phyloP scores from a whole-genome alignment of 768 basidiomycete species.

The Leccinum rimulosum region DNA sequence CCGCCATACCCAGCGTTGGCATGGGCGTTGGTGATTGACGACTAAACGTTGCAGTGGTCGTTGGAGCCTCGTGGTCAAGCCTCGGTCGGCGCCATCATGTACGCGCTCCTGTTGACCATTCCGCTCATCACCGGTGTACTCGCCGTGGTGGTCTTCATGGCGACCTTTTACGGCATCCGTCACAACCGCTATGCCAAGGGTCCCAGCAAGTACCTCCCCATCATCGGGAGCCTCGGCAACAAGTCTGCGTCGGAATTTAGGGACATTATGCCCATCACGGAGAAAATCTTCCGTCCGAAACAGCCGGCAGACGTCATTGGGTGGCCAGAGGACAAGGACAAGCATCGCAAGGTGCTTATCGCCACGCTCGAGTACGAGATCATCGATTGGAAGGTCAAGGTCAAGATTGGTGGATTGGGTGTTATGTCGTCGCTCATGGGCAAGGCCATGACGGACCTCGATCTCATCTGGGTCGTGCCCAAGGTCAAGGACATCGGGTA shows the following conservation, averaged over 20 bases:
- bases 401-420: slow-evolving; percentile 96
- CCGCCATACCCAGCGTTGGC: slow-evolving; percentile 86
- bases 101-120: slow-evolving; percentile 74
- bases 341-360: slow-evolving; percentile 88
- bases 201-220: slow-evolving; percentile 82
- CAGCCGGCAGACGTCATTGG: slow-evolving; percentile 75
- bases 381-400: slow-evolving; percentile 96
- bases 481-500: slow-evolving; percentile 96
- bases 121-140: slow-evolving; percentile 82
- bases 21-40: slow-evolving; percentile 82
- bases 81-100: slow-evolving; percentile 82
- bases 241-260: slow-evolving; percentile 73
- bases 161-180: slow-evolving; percentile 94
- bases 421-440: slow-evolving; percentile 99
- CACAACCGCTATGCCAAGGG: slow-evolving; percentile 86
- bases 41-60: slow-evolving; percentile 71
- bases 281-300: slow-evolving; percentile 71
- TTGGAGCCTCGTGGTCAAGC: slow-evolving; percentile 81
- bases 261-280: slow-evolving; percentile 56
- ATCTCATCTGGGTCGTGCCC: slow-evolving; percentile 89
- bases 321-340: slow-evolving; percentile 94
- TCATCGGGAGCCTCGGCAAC: slow-evolving; percentile 62
- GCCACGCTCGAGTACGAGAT: slow-evolving; percentile 95
- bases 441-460: slow-evolving; percentile 97
- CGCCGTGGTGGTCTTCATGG: slow-evolving; percentile 87